Evolutionary conservation across 2,329 filamentous ascomycete species (phyloP).

Genomic region (Beauveria sp.): DNA sequence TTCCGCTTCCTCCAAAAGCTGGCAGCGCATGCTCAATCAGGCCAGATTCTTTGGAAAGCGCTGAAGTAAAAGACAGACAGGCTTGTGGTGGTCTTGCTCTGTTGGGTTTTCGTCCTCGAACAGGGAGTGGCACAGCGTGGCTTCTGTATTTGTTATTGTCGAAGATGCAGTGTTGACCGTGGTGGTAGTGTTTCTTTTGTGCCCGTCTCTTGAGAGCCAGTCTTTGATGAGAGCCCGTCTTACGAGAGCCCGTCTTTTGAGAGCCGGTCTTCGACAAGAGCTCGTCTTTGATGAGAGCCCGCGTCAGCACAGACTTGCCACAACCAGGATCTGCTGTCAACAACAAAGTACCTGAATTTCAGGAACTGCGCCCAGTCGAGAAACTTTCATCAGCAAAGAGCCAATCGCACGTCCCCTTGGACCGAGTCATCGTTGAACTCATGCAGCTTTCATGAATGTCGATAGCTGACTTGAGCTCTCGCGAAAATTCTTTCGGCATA

Average conservation of each 20-base stretch:
- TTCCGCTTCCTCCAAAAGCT: neutral
- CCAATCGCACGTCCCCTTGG: constrained; percentile 1
- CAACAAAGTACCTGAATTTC: neutral
- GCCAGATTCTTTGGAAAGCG: neutral
- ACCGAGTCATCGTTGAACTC: neutral
- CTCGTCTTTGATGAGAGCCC: neutral
- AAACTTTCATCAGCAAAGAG: neutral
- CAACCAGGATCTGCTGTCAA: neutral
- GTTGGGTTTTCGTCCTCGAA: constrained; percentile 4
- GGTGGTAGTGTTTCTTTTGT: neutral
- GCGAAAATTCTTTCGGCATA: neutral
- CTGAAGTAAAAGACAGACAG: neutral
- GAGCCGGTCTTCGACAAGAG: neutral
- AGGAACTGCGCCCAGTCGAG: neutral
- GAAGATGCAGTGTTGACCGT: neutral
- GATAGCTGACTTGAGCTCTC: neutral
- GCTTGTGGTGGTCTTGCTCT: neutral
- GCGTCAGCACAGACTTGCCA: constrained; percentile 1
- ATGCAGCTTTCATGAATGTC: neutral
- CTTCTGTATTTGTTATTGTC: neutral
- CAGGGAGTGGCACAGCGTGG: neutral
- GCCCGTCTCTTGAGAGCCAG: neutral
- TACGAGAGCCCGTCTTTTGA: neutral
- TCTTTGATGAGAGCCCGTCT: neutral
- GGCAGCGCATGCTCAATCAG: neutral